Percentiles rank a stretch among this genome's conserved stretches.
Evolutionary conservation across 192 early-diverging fungal species (phyloP).

Genomic region (Entomortierella beljakovae): DNA sequence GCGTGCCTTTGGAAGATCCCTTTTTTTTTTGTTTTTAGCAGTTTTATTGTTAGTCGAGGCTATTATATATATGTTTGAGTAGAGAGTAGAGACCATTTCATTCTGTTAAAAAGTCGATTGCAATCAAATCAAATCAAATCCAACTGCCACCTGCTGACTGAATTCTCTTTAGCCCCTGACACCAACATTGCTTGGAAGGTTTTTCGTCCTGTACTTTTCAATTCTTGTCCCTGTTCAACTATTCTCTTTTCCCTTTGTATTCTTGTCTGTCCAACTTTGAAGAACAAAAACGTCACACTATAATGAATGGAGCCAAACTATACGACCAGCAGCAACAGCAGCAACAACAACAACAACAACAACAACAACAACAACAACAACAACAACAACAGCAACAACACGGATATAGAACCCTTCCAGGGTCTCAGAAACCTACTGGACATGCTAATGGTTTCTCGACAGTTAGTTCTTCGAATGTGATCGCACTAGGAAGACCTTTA

Average conservation of each 20-base stretch:
- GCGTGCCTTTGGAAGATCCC: too few species aligned
- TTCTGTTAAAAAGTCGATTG: background rate
- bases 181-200: background rate
- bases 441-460: too few species aligned
- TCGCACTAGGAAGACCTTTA: conserved; percentile 14
- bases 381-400: conserved; percentile 7
- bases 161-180: conserved; percentile 6
- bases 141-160: conserved; percentile 8
- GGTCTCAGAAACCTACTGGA: too few species aligned
- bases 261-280: too few species aligned
- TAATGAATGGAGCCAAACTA: too few species aligned
- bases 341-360: background rate
- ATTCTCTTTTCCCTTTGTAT: too few species aligned
- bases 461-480: background rate
- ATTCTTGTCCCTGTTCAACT: background rate
- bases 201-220: background rate
- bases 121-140: background rate
- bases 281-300: too few species aligned
- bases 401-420: conserved; percentile 1
- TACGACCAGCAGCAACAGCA: background rate
- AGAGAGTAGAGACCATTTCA: too few species aligned
- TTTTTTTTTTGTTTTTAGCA: too few species aligned
- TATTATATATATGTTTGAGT: too few species aligned
- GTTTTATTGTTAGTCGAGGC: too few species aligned
- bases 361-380: background rate